These are phyloP conservation scores for Danielia oregonensis DNA, from an alignment of 805 yeast species.

Conservation along the genomic window DNA sequence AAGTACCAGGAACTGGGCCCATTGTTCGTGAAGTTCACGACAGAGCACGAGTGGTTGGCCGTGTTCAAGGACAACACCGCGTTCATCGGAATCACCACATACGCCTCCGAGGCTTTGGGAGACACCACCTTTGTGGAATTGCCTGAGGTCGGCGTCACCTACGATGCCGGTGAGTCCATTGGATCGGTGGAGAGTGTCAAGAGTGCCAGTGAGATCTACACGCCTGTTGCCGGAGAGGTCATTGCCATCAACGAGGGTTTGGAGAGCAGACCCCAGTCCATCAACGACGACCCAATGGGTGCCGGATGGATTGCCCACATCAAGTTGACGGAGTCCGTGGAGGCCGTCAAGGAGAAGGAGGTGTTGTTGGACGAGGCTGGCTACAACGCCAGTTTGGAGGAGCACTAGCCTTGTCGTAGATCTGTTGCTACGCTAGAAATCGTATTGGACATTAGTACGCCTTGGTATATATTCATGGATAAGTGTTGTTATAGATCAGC, in stretches of 20 bases:
- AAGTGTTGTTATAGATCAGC: no score
- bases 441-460: no score
- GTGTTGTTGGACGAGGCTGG: constrained; percentile 52
- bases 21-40: constrained; percentile 60
- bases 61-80: constrained; percentile 77
- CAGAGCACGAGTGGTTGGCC: constrained; percentile 95
- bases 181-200: constrained; percentile 96
- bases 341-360: constrained; percentile 29
- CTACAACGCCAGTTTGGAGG: constrained; percentile 56
- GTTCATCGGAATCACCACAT: constrained; percentile 86
- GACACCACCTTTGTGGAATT: constrained; percentile 94
- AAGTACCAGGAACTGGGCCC: constrained; percentile 43
- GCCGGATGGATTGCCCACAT: constrained; percentile 90
- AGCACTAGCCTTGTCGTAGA: constrained; percentile 27
- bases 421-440: no score
- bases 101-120: constrained; percentile 95
- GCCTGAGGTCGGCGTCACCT: constrained; percentile 64
- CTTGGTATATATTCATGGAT: no score
- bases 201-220: constrained; percentile 87
- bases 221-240: constrained; percentile 79
- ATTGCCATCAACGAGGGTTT: constrained; percentile 66
- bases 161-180: constrained; percentile 73
- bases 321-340: constrained; percentile 43
- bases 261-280: constrained; percentile 67
- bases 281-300: constrained; percentile 89